A percentile compares a stretch with the other conserved stretches of the same genome.
These are phyloP conservation scores for Sophora flavescens DNA, from an alignment of 306 rosid species.

Conservation along the genomic window DNA sequence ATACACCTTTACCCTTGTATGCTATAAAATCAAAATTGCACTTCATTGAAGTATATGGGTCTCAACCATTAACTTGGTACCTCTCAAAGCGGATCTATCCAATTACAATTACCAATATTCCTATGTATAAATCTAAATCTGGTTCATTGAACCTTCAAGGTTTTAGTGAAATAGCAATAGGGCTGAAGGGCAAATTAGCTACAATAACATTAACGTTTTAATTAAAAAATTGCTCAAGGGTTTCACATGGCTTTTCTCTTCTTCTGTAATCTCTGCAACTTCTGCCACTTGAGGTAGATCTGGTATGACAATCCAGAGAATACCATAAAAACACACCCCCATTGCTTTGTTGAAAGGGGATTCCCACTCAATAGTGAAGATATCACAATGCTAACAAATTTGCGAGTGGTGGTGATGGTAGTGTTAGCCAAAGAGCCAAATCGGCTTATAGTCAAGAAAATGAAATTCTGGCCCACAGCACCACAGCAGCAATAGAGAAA, in stretches of 20 bases:
- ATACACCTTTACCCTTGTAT: conserved; percentile 28
- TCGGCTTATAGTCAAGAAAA: conserved; percentile 90
- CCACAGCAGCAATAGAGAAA: conserved; percentile 90
- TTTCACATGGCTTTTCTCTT: conserved; percentile 78
- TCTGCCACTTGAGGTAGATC: conserved; percentile 95
- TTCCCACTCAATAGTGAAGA: conserved; percentile 94
- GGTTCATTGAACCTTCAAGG: conserved; percentile 45
- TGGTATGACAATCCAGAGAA: conserved; percentile 94
- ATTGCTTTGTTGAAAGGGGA: conserved; percentile 89
- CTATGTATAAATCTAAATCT: conserved; percentile 48
- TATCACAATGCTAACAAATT: conserved; percentile 93
- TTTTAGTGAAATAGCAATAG: conserved; percentile 38
- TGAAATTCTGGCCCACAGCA: conserved; percentile 97
- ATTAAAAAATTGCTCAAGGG: conserved; percentile 59
- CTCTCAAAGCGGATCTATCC: conserved; percentile 48
- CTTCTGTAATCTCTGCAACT: conserved; percentile 79
- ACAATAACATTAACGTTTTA: conserved; percentile 21
- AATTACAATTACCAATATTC: conserved; percentile 56
- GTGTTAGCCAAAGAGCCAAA: conserved; percentile 96
- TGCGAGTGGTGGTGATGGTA: conserved; percentile 97
- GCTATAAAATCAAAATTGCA: conserved; percentile 28
- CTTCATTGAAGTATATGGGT: too few species aligned
- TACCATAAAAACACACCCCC: conserved; percentile 92
- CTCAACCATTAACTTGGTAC: conserved; percentile 1
- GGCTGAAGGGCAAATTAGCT: conserved; percentile 24